phyloP scores from a whole-genome alignment of 495 filamentous ascomycete species.

The Podospora comata region DNA sequence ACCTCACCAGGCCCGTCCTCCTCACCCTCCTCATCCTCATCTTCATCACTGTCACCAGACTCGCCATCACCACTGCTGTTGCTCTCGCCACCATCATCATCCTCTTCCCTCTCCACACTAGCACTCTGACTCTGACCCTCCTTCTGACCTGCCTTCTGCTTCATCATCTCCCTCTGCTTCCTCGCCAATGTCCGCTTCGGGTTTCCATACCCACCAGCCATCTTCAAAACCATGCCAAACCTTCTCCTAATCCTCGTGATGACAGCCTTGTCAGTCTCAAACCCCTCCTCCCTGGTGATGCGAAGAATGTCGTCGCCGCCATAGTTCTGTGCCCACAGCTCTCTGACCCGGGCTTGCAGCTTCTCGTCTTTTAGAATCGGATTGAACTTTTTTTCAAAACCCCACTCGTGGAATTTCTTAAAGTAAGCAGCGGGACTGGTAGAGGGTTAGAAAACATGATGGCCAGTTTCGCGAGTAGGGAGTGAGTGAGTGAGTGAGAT shows the following conservation, averaged over 20 bases:
- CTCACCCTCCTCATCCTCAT: conserved; percentile 8
- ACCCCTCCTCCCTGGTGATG: neutral
- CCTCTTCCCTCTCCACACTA: neutral
- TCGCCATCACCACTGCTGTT: neutral
- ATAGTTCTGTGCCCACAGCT: neutral
- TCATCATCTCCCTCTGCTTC: neutral
- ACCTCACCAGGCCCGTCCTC: neutral
- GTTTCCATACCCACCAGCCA: neutral
- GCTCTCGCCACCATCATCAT: neutral
- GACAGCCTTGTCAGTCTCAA: neutral
- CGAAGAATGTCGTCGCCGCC: neutral
- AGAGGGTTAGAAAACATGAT: neutral
- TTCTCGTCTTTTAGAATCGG: neutral
- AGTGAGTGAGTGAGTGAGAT: neutral
- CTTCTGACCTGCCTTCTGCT: neutral
- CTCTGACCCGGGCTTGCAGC: neutral
- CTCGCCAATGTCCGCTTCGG: neutral
- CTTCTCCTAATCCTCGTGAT: neutral
- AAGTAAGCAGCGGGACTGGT: neutral
- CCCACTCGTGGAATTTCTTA: neutral
- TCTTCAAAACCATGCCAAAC: neutral
- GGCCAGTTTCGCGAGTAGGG: neutral
- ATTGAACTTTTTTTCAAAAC: neutral
- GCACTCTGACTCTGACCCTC: neutral
- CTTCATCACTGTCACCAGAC: neutral